These are phyloP conservation scores for Cucurbita moschata DNA, from an alignment of 306 rosid species.

Conservation along the genomic window DNA sequence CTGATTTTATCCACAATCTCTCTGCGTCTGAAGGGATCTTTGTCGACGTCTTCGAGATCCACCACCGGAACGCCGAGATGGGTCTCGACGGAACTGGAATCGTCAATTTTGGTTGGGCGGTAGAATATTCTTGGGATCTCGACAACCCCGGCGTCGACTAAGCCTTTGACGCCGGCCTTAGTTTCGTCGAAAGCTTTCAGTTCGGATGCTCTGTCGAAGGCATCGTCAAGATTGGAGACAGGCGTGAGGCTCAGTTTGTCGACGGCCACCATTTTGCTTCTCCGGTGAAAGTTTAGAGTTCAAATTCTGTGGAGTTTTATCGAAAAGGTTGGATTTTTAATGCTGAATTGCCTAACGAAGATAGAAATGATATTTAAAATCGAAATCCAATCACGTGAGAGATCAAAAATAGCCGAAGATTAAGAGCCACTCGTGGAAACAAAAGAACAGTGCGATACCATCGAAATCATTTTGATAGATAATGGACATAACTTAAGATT, in stretches of 20 bases:
- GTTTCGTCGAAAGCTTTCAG: conserved; percentile 22
- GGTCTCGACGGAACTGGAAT: not conserved
- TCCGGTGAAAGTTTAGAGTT: not conserved
- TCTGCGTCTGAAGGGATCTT: conserved; percentile 1
- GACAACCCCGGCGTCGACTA: conserved; percentile 17
- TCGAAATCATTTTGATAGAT: too few relatives aligned
- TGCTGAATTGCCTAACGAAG: too few relatives aligned
- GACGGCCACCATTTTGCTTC: not conserved
- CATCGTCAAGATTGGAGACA: not conserved
- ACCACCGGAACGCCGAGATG: conserved; percentile 25
- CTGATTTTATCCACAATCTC: conserved; percentile 17
- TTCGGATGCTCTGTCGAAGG: conserved; percentile 7
- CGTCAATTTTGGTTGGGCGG: not conserved
- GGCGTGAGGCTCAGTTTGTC: not conserved
- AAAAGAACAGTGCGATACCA: too few relatives aligned
- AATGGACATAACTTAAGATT: too few relatives aligned
- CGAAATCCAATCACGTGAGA: too few relatives aligned
- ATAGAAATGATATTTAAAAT: too few relatives aligned
- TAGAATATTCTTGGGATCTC: conserved; percentile 26
- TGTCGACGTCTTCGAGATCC: conserved; percentile 20
- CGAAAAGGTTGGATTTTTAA: too few relatives aligned
- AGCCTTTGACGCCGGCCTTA: conserved; percentile 31
- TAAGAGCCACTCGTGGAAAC: too few relatives aligned
- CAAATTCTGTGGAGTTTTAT: not conserved
- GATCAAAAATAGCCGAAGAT: too few relatives aligned